Conservation (phyloP, 345 rosid species). For the Draba incana region DNA sequence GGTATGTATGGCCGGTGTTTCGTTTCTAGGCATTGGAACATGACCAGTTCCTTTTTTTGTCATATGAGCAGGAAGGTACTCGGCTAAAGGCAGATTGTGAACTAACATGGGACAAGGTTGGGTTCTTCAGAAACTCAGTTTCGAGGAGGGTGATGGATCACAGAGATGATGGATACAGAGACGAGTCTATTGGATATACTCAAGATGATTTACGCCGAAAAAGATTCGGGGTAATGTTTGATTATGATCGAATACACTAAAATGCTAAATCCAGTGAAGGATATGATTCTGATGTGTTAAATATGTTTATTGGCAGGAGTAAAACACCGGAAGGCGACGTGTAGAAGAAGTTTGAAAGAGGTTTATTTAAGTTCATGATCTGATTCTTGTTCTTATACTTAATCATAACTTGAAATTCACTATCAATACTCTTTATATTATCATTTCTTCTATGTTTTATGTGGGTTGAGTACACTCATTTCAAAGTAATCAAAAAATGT, state of each 20-base stretch:
- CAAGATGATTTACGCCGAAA: conserved; percentile 64
- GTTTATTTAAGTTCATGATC: conserved; percentile 1
- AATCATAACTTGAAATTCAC: neutral
- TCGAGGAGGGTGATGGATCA: conserved; percentile 44
- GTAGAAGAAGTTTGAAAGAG: conserved; percentile 3
- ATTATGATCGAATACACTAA: conserved; percentile 9
- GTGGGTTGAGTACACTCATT: no score
- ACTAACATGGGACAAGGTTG: conserved; percentile 80
- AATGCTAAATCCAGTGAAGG: neutral
- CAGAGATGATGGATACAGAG: conserved; percentile 43
- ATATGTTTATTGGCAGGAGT: conserved; percentile 34
- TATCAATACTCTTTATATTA: no score
- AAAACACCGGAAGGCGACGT: conserved; percentile 18
- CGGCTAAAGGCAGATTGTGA: conserved; percentile 79
- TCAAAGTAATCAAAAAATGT: no score
- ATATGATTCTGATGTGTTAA: conserved; percentile 17
- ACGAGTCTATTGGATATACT: conserved; percentile 49
- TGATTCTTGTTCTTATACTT: conserved; percentile 10
- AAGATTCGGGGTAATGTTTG: conserved; percentile 73
- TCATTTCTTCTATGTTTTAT: no score
- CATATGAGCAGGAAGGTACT: conserved; percentile 74
- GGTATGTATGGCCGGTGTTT: neutral
- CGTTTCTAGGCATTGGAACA: neutral
- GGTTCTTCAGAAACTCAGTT: conserved; percentile 57
- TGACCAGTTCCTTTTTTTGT: neutral